Evolutionary conservation across 75 land plant species (phyloP).

Genomic region (Picea glauca): DNA sequence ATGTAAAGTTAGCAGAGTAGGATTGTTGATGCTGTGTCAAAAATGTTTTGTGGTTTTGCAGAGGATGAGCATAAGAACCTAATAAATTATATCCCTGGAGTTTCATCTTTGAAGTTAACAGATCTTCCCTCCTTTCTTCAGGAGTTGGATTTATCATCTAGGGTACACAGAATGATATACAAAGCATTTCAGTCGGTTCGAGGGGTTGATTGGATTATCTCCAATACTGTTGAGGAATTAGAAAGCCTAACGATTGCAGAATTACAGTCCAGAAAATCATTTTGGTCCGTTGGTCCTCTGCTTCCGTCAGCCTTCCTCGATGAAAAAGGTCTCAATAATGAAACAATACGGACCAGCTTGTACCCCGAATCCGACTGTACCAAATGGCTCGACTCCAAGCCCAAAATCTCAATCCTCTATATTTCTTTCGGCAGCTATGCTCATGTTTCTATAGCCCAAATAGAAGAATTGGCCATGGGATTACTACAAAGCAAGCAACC

Average conservation of each 20-base stretch:
- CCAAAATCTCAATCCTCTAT: too few species aligned
- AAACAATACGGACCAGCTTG: too few species aligned
- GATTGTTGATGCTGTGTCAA: too few species aligned
- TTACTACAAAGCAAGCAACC: too few species aligned
- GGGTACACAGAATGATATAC: conserved; percentile 23
- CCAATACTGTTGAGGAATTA: conserved; percentile 33
- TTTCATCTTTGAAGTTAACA: conserved; percentile 18
- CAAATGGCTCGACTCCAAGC: too few species aligned
- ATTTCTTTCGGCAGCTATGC: too few species aligned
- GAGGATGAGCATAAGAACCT: conserved; percentile 8
- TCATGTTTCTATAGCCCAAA: too few species aligned
- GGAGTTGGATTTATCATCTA: conserved; percentile 10
- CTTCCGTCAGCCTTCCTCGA: conserved; percentile 12
- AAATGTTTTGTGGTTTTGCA: neutral
- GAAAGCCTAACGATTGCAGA: conserved; percentile 23
- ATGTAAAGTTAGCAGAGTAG: too few species aligned
- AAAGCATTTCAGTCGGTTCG: conserved; percentile 29
- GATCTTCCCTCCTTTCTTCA: conserved; percentile 43
- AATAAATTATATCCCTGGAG: conserved; percentile 40
- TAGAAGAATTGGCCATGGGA: too few species aligned
- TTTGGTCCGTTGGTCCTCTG: conserved; percentile 39
- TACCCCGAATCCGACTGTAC: too few species aligned
- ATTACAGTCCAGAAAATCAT: conserved; percentile 13
- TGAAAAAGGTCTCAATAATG: too few species aligned
- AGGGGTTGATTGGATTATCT: conserved; percentile 28